These are phyloP conservation scores for Termitomyces sp. DNA, from an alignment of 768 basidiomycete species.

Conservation along the genomic window DNA sequence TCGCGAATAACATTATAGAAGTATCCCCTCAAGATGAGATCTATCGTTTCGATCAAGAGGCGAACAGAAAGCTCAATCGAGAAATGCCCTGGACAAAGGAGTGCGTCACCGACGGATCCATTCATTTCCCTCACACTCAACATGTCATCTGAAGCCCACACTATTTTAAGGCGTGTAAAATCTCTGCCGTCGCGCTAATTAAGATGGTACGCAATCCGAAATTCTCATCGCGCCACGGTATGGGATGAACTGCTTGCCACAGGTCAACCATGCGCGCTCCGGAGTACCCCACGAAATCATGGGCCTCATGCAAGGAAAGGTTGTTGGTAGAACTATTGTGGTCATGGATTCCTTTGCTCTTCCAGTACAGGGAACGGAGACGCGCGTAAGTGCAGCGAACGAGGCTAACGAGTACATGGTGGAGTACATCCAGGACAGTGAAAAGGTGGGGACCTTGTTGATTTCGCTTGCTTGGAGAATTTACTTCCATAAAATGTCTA, in stretches of 20 bases:
- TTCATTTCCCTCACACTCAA: not conserved
- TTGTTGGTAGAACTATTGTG: conserved; percentile 68
- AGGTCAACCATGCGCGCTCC: conserved; percentile 98
- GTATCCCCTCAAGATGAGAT: conserved; percentile 76
- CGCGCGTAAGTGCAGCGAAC: conserved; percentile 91
- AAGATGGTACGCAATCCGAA: conserved; percentile 64
- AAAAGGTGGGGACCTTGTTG: conserved; percentile 51
- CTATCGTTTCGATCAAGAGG: conserved; percentile 65
- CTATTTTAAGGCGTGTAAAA: conserved; percentile 87
- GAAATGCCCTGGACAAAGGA: conserved; percentile 85
- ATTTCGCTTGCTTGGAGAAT: not conserved
- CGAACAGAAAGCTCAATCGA: conserved; percentile 57
- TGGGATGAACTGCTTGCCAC: conserved; percentile 4
- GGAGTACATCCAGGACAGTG: conserved; percentile 76
- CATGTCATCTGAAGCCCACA: conserved; percentile 46
- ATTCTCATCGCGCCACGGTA: not conserved
- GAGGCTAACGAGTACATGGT: conserved; percentile 99
- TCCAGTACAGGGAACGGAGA: conserved; percentile 97
- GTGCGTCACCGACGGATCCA: conserved; percentile 35
- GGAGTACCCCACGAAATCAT: conserved; percentile 98
- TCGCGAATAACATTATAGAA: conserved; percentile 65
- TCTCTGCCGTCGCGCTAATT: conserved; percentile 90
- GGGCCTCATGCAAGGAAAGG: conserved; percentile 98
- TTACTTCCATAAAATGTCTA: not conserved
- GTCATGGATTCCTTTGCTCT: conserved; percentile 97